Evolutionary conservation across 208 protist genomes (phyloP), one percentile per base, ranked within the genome.

Genomic region (Trypanosoma grayi): DNA sequence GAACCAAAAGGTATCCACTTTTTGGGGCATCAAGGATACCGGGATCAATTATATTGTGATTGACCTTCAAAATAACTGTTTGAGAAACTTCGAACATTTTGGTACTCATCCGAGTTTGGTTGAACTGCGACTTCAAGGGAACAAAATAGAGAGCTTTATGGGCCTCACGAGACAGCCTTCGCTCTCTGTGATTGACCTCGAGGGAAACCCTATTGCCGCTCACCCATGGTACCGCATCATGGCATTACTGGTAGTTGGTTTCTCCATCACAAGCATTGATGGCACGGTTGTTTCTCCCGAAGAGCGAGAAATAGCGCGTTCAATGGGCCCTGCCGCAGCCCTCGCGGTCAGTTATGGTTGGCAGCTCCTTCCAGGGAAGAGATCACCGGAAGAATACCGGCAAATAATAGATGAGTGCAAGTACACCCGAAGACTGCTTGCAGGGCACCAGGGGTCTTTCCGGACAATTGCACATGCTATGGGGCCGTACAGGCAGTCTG

Each of bases 181-280:
- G 0, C 74, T 95, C 27, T 37, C 76, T 7, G 57, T 64, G 3
- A 41, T 95, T 6, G 44, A 73, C 27, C 72, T 95, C 20, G 40
- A 65, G 10, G 88, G 85, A 11, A 90, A 86, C 37, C 83, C 85
- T 2, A 77, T 92, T 37, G 63, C 77, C 3, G 34, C 64, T 11
- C 81, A 95, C 47, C 85, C 88, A 22, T 81, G 75, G 48, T 85
- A 92, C 43, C 85, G 85, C 4, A 60, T 92, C 16, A 95, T 95
- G 88, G 73, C 67, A 9, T 69, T 92, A 3, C 47, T 89, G 33
- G 74, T 65, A 16, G 71, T 91, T 37, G 85, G 88, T 18, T 83
- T 83, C 44, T 80, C 81, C n/a, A 34, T 95, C 2, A 67, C 46
- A 27, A 56, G 39, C 0, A 80, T 95, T 10, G 85, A 95, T 54